Conservation (phyloP, 495 filamentous ascomycete species). For the Oleoguttula mirabilis region DNA sequence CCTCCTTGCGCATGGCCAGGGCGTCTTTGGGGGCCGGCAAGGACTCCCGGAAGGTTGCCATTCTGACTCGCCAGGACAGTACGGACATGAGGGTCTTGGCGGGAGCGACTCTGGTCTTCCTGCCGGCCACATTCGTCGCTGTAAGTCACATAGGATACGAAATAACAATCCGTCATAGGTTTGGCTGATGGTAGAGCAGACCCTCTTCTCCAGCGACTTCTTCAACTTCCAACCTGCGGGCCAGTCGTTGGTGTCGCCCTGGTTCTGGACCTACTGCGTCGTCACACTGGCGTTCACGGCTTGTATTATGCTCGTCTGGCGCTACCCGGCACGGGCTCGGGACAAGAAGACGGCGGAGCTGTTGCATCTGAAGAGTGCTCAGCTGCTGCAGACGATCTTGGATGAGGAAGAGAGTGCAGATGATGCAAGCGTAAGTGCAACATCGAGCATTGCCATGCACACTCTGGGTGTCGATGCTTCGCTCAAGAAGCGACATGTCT, state of each 20-base stretch:
- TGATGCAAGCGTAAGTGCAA: too few relatives aligned
- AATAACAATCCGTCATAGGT: neutral
- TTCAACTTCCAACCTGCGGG: neutral
- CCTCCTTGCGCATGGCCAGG: too few relatives aligned
- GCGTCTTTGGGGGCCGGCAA: too few relatives aligned
- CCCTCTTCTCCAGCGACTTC: neutral
- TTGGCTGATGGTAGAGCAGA: neutral
- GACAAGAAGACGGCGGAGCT: too few relatives aligned
- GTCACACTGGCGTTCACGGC: neutral
- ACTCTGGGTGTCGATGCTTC: too few relatives aligned
- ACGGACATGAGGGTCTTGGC: constrained; percentile 9
- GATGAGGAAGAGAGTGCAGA: too few relatives aligned
- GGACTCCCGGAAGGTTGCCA: neutral
- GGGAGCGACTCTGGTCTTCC: constrained; percentile 4
- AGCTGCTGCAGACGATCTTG: too few relatives aligned
- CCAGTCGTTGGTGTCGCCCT: neutral
- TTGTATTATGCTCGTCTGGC: too few relatives aligned
- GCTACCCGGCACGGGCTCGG: too few relatives aligned
- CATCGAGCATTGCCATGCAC: too few relatives aligned
- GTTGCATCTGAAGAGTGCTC: too few relatives aligned
- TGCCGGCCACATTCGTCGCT: constrained; percentile 5
- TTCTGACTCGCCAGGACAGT: constrained; percentile 3
- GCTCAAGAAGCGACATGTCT: too few relatives aligned
- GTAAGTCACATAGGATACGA: neutral
- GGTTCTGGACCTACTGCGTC: neutral